These are phyloP conservation scores for Hypoxylon sp. DNA, from an alignment of 2,329 filamentous ascomycete genomes.

Conservation along the genomic window DNA sequence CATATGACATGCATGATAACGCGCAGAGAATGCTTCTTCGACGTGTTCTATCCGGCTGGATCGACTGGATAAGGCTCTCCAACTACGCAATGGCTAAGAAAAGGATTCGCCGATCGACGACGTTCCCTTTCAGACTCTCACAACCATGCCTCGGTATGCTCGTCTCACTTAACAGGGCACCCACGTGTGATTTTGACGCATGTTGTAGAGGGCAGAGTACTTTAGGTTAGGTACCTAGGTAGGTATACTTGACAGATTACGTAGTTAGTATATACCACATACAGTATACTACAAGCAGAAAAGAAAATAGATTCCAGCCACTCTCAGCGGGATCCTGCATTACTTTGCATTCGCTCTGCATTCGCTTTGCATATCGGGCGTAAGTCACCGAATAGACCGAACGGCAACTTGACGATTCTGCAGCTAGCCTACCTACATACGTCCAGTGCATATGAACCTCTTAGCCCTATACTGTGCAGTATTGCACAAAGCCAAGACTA, in stretches of 20 bases:
- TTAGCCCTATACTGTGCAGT: conserved; percentile 9
- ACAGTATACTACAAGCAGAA: conserved; percentile 1
- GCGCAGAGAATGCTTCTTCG: conserved; percentile 30
- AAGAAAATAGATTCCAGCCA: conserved; percentile 2
- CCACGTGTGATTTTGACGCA: conserved; percentile 37
- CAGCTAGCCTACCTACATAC: conserved; percentile 12
- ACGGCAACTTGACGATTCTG: conserved; percentile 18
- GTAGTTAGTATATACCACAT: not conserved
- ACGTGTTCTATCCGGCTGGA: not conserved
- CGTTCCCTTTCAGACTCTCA: conserved; percentile 16
- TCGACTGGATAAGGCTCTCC: conserved; percentile 3
- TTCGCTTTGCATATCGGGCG: not conserved
- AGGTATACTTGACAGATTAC: not conserved
- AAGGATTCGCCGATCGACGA: conserved; percentile 17
- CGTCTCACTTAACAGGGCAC: conserved; percentile 31
- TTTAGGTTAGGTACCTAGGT: not conserved
- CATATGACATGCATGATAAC: conserved; percentile 41
- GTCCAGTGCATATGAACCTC: not conserved
- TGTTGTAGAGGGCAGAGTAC: conserved; percentile 25
- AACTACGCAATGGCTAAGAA: conserved; percentile 1
- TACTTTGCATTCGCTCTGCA: not conserved
- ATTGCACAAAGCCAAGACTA: conserved; percentile 2
- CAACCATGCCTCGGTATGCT: conserved; percentile 18
- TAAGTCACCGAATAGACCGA: conserved; percentile 4
- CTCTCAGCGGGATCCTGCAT: conserved; percentile 5